These are phyloP conservation scores for Pythium rishiriense DNA, from an alignment of 352 stramenopile genomes.

Conservation along the genomic window DNA sequence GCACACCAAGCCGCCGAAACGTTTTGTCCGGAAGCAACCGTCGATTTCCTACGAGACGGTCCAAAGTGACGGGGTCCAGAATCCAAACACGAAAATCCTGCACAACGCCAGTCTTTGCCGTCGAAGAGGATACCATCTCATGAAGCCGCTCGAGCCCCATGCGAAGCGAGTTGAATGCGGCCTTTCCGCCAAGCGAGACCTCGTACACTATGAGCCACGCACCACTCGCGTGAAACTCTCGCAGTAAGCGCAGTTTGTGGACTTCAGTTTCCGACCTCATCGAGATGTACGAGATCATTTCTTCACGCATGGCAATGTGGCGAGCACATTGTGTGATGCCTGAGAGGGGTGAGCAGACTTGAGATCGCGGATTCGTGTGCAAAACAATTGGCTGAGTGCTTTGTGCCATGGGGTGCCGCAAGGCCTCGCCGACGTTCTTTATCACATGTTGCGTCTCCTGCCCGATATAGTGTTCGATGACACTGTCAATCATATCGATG, in stretches of 20 bases:
- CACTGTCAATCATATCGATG: constrained; percentile 7
- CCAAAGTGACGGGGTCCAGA: background rate
- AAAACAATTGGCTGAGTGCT: background rate
- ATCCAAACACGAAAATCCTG: constrained; percentile 22
- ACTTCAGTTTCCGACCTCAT: constrained; percentile 4
- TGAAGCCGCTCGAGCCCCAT: constrained; percentile 8
- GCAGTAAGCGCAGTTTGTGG: background rate
- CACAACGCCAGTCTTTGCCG: background rate
- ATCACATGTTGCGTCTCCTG: background rate
- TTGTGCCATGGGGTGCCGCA: background rate
- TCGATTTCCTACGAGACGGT: background rate
- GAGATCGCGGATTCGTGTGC: constrained; percentile 3
- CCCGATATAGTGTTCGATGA: constrained; percentile 9
- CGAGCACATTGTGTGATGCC: constrained; percentile 9
- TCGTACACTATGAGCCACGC: constrained; percentile 21
- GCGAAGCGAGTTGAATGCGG: constrained; percentile 4
- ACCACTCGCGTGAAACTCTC: constrained; percentile 5
- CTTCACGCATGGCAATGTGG: constrained; percentile 16
- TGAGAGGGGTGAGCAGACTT: constrained; percentile 11
- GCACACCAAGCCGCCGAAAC: background rate
- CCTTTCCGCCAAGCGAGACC: background rate
- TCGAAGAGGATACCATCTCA: constrained; percentile 1
- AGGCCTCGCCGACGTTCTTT: background rate
- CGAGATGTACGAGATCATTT: constrained; percentile 15
- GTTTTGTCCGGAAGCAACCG: background rate